Conservation (phyloP, 2,329 filamentous ascomycete species). For the Paraphaeosphaeria sporulosa region DNA sequence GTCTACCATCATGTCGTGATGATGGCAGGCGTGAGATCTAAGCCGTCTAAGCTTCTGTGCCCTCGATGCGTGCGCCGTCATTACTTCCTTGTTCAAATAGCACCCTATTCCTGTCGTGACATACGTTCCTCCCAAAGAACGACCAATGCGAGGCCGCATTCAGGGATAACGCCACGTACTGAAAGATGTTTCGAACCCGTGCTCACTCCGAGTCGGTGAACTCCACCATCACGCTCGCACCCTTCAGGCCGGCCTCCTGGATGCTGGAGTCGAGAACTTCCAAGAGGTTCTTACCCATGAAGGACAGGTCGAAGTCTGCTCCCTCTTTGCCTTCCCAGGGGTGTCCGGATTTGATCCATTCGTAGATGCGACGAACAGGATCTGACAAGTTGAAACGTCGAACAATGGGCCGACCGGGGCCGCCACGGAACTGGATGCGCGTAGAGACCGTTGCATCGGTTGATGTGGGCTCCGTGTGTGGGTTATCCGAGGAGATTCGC, state of each 20-base stretch:
- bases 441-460: conserved; percentile 75
- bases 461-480: conserved; percentile 78
- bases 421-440: conserved; percentile 82
- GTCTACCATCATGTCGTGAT: conserved; percentile 5
- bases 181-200: neutral
- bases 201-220: conserved; percentile 56
- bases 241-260: conserved; percentile 83
- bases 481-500: conserved; percentile 73
- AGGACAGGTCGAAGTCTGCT: conserved; percentile 84
- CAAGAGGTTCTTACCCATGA: conserved; percentile 86
- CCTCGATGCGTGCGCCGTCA: neutral
- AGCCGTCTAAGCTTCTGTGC: conserved; percentile 7
- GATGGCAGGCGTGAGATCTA: conserved; percentile 8
- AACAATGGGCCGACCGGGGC: conserved; percentile 81
- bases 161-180: conserved; percentile 9
- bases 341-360: conserved; percentile 88
- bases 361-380: conserved; percentile 82
- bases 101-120: neutral
- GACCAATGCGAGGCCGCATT: neutral
- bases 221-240: conserved; percentile 95
- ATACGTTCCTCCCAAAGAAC: neutral
- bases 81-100: neutral
- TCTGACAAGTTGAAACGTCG: conserved; percentile 83
- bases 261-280: conserved; percentile 77
- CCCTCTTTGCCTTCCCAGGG: conserved; percentile 84